Conservation (phyloP, 106 monocot species). For the Hemerocallis citrina region DNA sequence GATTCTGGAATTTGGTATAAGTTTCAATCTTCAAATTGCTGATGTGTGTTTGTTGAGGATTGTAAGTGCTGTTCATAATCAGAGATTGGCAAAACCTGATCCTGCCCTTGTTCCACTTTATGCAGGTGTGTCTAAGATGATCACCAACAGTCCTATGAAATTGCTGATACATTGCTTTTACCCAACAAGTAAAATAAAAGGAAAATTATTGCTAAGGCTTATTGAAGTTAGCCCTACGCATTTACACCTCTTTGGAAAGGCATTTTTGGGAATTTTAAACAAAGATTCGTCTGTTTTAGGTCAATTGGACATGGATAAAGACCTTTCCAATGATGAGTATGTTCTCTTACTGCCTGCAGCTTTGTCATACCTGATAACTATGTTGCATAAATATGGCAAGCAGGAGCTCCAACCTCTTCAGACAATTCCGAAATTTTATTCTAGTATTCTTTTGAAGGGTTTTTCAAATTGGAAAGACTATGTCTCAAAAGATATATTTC, state of each 20-base stretch:
- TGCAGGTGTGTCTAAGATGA: conserved; percentile 40
- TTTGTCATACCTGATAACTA: conserved; percentile 43
- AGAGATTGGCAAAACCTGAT: conserved; percentile 14
- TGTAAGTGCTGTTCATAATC: conserved; percentile 32
- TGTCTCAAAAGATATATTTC: conserved; percentile 36
- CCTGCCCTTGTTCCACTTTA: conserved; percentile 30
- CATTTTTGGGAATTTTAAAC: conserved; percentile 35
- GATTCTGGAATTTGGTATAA: conserved; percentile 39
- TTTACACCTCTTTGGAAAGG: conserved; percentile 51
- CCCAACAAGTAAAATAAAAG: conserved; percentile 54
- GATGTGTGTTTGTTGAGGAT: conserved; percentile 52
- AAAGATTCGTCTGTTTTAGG: conserved; percentile 21
- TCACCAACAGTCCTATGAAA: conserved; percentile 44
- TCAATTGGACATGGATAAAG: too few relatives aligned
- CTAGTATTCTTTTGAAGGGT: conserved; percentile 46
- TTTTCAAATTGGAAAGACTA: conserved; percentile 62
- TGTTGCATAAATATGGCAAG: conserved; percentile 9
- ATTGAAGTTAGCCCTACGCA: conserved; percentile 61
- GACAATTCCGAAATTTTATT: conserved; percentile 43
- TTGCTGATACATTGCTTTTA: conserved; percentile 47
- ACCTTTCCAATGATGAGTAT: conserved; percentile 43
- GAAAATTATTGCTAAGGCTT: conserved; percentile 43
- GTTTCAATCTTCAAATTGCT: conserved; percentile 37
- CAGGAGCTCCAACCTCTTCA: conserved; percentile 17
- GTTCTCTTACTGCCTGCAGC: conserved; percentile 69